phyloP scores from a whole-genome alignment of 345 rosid genomes.

The Geranium rotundifolium region DNA sequence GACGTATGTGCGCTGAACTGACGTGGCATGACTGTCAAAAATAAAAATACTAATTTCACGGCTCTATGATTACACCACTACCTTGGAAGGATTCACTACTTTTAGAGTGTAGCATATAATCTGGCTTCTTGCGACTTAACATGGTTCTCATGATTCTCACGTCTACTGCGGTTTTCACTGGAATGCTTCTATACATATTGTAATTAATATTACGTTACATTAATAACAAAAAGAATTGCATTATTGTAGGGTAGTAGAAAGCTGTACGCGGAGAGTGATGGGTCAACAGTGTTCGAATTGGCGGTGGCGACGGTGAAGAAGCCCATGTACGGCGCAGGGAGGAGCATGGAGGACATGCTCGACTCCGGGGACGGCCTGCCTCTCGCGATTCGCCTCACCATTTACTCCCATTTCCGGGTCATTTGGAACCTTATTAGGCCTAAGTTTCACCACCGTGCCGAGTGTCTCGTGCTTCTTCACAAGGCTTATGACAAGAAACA shows the following conservation, averaged over 20 bases:
- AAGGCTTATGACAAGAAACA: slow-evolving; percentile 22
- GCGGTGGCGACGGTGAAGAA: slow-evolving; percentile 47
- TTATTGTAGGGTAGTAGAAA: slow-evolving; percentile 44
- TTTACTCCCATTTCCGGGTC: slow-evolving; percentile 39
- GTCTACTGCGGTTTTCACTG: no score
- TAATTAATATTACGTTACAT: no score
- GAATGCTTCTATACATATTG: no score
- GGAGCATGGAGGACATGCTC: slow-evolving; percentile 66
- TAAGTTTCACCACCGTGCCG: slow-evolving; percentile 32
- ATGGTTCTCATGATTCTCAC: no score
- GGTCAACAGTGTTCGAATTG: slow-evolving; percentile 28
- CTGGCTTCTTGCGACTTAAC: no score
- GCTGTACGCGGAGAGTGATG: slow-evolving; percentile 39
- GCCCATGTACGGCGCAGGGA: slow-evolving; percentile 83
- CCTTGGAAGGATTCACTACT: no score
- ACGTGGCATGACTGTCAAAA: no score
- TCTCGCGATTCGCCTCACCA: slow-evolving; percentile 24
- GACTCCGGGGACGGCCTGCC: slow-evolving; percentile 63
- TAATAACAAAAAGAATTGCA: no score
- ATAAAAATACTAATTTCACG: no score
- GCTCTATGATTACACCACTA: no score
- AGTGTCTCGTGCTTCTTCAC: slow-evolving; percentile 40
- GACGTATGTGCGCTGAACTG: no score
- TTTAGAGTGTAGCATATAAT: no score
- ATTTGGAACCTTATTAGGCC: slow-evolving; percentile 52